These are phyloP conservation scores for Pseudopyricularia javanii DNA, from an alignment of 2,329 filamentous ascomycete species.

Conservation along the genomic window DNA sequence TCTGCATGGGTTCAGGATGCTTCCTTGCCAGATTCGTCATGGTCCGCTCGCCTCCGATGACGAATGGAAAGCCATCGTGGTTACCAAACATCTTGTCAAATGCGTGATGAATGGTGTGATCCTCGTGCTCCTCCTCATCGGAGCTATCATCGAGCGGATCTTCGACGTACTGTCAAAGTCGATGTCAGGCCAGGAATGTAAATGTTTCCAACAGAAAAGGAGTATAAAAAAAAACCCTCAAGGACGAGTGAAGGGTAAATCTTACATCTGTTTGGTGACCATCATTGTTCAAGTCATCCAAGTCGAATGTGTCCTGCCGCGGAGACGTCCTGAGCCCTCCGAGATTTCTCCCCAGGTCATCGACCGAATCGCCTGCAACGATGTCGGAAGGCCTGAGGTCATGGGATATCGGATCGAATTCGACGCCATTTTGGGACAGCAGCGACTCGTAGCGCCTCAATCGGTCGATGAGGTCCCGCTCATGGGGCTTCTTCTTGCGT, in stretches of 20 bases:
- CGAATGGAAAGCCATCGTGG: slow-evolving; percentile 44
- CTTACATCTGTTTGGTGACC: background rate
- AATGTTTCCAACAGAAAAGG: too few relatives aligned
- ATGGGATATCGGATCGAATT: slow-evolving; percentile 55
- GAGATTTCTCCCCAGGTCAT: slow-evolving; percentile 44
- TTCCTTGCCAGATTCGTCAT: slow-evolving; percentile 28
- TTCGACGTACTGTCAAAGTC: slow-evolving; percentile 31
- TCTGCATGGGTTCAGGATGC: slow-evolving; percentile 44
- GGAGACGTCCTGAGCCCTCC: slow-evolving; percentile 41
- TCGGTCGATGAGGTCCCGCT: slow-evolving; percentile 59
- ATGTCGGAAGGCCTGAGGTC: slow-evolving; percentile 27
- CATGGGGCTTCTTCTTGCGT: slow-evolving; percentile 52
- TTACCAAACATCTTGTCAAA: slow-evolving; percentile 47
- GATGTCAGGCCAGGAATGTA: background rate
- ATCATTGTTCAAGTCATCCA: background rate
- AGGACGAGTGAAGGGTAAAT: background rate
- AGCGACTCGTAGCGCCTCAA: slow-evolving; percentile 56
- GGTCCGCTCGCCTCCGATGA: slow-evolving; percentile 29
- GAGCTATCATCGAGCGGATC: slow-evolving; percentile 38
- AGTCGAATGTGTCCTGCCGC: background rate
- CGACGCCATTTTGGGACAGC: slow-evolving; percentile 51
- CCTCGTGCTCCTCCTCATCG: slow-evolving; percentile 41
- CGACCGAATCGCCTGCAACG: slow-evolving; percentile 31
- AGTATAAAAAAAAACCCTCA: too few relatives aligned
- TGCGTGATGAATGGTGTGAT: slow-evolving; percentile 41